Evolutionary conservation across 2,329 filamentous ascomycete species (phyloP), one percentile per base, ranked within the genome.

Genomic region (Diaporthe australafricana): DNA sequence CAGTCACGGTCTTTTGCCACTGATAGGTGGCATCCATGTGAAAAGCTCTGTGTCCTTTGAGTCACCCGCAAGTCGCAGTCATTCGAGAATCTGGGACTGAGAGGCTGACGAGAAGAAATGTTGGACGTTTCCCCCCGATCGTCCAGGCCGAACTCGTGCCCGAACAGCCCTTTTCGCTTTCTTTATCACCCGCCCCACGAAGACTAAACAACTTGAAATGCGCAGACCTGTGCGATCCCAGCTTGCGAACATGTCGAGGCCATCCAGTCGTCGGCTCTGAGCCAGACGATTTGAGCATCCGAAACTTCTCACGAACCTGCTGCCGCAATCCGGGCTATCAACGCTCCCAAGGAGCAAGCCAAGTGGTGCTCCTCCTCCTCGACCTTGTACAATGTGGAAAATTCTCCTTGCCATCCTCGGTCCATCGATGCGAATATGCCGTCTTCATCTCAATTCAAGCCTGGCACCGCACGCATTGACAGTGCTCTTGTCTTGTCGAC

Each of bases 381-480:
- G 0, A 87, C 79, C 5, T 75, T 68, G 17, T 79, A 78, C 80
- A 84, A 83, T 25, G 17, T 30, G 17, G 9, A 32, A 9, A 22
- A 72, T 86, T 80, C 74, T 88, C 85, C 30, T 82, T 77, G 0
- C 84, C 75, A 79, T 89, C 88, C 70, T 89, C 87, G 0, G 87
- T 89, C 83, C 83, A 86, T 25, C 87, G 78, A 74, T 84, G 80
- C 4, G 90, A 79, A 76, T 89, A 89, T 0, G 88, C 79, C 0
- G 87, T 89, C 73, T 79, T 83, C 79, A 90, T 83, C 0, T 88
- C 87, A 6, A 83, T 79, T 75, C 75, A 87, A 88, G 3, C 85
- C 85, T 80, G 90, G 87, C 1, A 87, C 86, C 3, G 87, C 87
- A 3, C 89, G 85, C 83, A 87, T 81, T 32, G 4, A 8, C 5